Evolutionary conservation across 805 yeast species (phyloP).

Genomic region (Pichia cephalocereana): DNA sequence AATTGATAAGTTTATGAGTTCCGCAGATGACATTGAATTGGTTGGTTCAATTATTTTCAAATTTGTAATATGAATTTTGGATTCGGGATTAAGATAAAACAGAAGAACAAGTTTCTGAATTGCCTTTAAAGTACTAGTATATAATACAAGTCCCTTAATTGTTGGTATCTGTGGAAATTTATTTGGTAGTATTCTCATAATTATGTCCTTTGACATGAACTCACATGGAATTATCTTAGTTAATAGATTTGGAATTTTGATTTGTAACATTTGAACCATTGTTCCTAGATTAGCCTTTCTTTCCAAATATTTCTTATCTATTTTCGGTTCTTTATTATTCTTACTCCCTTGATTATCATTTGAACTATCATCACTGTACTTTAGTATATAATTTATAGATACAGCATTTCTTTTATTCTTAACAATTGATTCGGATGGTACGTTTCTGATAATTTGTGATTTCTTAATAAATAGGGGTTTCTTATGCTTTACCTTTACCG

Average conservation of each 20-base stretch:
- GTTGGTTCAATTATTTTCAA: constrained; percentile 26
- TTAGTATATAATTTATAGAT: neutral
- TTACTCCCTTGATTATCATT: neutral
- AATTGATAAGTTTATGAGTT: constrained; percentile 20
- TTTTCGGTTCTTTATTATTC: neutral
- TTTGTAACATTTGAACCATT: constrained; percentile 38
- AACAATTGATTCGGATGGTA: no score
- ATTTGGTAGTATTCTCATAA: constrained; percentile 48
- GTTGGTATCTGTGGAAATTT: constrained; percentile 46
- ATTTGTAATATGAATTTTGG: constrained; percentile 43
- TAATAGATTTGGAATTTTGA: constrained; percentile 43
- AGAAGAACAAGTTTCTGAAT: constrained; percentile 45
- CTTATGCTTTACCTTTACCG: no score
- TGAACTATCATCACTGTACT: neutral
- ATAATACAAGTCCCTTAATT: constrained; percentile 46
- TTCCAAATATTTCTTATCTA: constrained; percentile 17
- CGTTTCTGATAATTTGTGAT: no score
- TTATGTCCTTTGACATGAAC: constrained; percentile 36
- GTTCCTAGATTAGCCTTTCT: constrained; percentile 45
- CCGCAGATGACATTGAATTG: constrained; percentile 17
- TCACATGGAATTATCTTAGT: constrained; percentile 35
- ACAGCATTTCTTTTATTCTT: neutral
- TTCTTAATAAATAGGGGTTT: no score
- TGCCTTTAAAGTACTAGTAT: constrained; percentile 48
- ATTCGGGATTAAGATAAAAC: constrained; percentile 43